Conservation (phyloP, 306 rosid genomes). For the Hippophae rhamnoides region DNA sequence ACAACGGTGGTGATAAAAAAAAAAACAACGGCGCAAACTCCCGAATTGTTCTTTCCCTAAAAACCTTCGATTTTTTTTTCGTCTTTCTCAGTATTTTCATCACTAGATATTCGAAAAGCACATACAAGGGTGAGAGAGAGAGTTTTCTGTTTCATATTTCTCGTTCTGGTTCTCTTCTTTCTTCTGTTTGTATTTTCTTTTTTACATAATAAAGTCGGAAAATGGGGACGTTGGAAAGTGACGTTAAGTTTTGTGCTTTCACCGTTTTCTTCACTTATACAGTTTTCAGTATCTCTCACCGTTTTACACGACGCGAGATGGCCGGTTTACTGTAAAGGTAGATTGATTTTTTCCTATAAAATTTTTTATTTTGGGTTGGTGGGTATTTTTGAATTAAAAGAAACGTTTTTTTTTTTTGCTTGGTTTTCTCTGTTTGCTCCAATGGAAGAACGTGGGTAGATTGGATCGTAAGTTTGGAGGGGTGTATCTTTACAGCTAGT, state of each 20-base stretch:
- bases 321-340: conserved; percentile 15
- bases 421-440: conserved; percentile 14
- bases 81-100: neutral
- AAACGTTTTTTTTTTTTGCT: conserved; percentile 13
- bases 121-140: too few species aligned
- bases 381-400: neutral
- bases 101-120: too few species aligned
- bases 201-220: too few species aligned
- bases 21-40: conserved; percentile 51
- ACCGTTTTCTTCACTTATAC: conserved; percentile 1
- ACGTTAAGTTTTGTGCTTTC: conserved; percentile 10
- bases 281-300: conserved; percentile 1
- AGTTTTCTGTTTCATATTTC: too few species aligned
- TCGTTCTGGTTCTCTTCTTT: too few species aligned
- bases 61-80: neutral
- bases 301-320: conserved; percentile 29
- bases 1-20: too few species aligned
- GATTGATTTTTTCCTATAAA: neutral
- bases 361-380: neutral
- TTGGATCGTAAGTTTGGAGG: neutral
- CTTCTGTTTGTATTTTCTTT: too few species aligned
- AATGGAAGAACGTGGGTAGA: conserved; percentile 20
- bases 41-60: conserved; percentile 13
- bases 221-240: too few species aligned
- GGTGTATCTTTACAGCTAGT: conserved; percentile 18